Conservation (phyloP, 805 yeast species). For the Grigorovia transvaalensis region DNA sequence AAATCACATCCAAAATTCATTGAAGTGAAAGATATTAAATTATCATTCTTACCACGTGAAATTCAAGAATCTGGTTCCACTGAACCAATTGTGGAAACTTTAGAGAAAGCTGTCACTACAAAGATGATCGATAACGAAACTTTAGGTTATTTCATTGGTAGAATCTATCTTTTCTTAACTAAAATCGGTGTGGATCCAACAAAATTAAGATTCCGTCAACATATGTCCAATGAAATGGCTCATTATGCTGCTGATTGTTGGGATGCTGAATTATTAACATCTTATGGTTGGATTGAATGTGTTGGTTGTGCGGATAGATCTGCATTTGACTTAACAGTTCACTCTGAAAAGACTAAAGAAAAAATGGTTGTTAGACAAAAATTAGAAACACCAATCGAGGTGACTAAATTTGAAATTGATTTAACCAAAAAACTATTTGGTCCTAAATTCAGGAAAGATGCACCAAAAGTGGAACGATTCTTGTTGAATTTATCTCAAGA, state of each 20-base stretch:
- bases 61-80: constrained; percentile 83
- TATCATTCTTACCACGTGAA: constrained; percentile 74
- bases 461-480: constrained; percentile 82
- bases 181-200: constrained; percentile 84
- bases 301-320: constrained; percentile 99
- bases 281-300: constrained; percentile 99
- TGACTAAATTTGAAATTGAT: constrained; percentile 75
- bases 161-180: constrained; percentile 75
- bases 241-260: constrained; percentile 99
- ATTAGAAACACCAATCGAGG: constrained; percentile 71
- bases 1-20: constrained; percentile 74
- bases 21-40: constrained; percentile 60
- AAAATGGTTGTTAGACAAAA: constrained; percentile 90
- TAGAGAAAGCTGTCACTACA: constrained; percentile 83
- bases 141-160: constrained; percentile 89
- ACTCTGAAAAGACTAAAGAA: constrained; percentile 88
- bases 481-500: constrained; percentile 67
- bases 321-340: constrained; percentile 94
- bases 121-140: constrained; percentile 96
- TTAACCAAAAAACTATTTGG: constrained; percentile 94
- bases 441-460: constrained; percentile 94
- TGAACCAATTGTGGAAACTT: constrained; percentile 47
- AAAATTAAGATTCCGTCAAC: constrained; percentile 94
- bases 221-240: constrained; percentile 98
- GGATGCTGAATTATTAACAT: constrained; percentile 95